These are phyloP conservation scores for Leishmania gerbilli DNA, from an alignment of 208 protist species.

Conservation along the genomic window DNA sequence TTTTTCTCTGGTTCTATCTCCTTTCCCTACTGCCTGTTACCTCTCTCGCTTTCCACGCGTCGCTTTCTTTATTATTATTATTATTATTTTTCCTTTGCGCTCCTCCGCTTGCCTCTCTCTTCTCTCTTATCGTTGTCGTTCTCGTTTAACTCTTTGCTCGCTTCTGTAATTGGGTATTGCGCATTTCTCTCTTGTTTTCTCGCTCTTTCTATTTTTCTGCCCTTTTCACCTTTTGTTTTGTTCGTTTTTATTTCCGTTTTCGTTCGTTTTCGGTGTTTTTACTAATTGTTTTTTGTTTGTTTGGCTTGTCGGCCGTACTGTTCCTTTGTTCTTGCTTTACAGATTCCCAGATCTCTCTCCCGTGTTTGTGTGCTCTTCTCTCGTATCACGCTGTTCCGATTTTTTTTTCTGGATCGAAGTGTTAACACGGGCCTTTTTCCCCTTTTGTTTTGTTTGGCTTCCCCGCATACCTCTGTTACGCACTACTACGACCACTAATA, in stretches of 20 bases:
- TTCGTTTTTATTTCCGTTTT: background rate
- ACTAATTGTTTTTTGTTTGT: background rate
- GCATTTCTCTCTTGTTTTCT: background rate
- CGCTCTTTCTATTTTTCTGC: background rate
- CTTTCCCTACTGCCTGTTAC: background rate
- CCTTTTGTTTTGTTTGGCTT: background rate
- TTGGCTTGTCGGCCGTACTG: background rate
- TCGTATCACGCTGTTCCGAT: background rate
- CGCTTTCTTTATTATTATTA: background rate
- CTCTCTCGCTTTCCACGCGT: background rate
- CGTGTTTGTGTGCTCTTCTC: background rate
- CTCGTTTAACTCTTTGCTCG: background rate
- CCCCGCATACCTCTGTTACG: background rate
- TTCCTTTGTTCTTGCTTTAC: background rate
- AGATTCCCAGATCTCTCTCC: background rate
- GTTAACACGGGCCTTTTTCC: background rate
- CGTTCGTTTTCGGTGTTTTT: background rate
- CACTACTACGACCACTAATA: background rate
- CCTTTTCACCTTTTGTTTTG: background rate
- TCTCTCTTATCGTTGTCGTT: too few species aligned
- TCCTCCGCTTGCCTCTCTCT: background rate
- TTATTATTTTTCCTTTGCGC: too few species aligned
- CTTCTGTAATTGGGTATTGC: background rate
- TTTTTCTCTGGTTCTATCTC: background rate
- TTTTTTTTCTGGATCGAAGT: background rate